Percentiles rank a stretch among this genome's conserved stretches.
These are phyloP conservation scores for Dichotomopilus funicola DNA, from an alignment of 2,329 filamentous ascomycete genomes.

Conservation along the genomic window DNA sequence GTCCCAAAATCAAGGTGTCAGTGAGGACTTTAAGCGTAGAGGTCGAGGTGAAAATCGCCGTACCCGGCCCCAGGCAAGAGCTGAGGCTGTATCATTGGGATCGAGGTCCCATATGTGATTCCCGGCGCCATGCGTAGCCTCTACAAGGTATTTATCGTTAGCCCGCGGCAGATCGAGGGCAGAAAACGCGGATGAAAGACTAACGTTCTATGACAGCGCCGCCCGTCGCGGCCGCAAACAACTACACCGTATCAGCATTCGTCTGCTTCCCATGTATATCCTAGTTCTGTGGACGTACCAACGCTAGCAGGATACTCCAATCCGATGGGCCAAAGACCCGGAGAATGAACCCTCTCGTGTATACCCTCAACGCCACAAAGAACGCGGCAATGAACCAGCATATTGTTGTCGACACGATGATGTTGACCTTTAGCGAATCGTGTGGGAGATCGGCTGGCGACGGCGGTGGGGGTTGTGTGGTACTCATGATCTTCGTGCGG, in stretches of 20 bases:
- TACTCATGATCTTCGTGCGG: slow-evolving; percentile 9
- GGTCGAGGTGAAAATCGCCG: slow-evolving; percentile 1
- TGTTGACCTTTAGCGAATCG: slow-evolving; percentile 19
- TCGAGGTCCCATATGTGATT: slow-evolving; percentile 22
- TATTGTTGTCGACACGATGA: slow-evolving; percentile 21
- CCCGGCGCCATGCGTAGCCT: slow-evolving; percentile 19
- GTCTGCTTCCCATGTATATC: too few relatives aligned
- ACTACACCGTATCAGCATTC: background rate
- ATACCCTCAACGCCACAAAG: slow-evolving; percentile 32
- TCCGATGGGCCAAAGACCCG: slow-evolving; percentile 33
- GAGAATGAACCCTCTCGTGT: slow-evolving; percentile 32
- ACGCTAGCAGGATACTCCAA: slow-evolving; percentile 31
- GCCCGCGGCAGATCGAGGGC: background rate
- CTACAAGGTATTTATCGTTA: slow-evolving; percentile 4
- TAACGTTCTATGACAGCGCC: slow-evolving; percentile 22
- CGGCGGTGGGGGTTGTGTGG: background rate
- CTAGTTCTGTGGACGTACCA: slow-evolving; percentile 17
- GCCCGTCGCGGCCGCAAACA: slow-evolving; percentile 24
- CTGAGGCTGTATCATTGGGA: slow-evolving; percentile 9
- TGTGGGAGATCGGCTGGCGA: slow-evolving; percentile 15
- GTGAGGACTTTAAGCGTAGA: slow-evolving; percentile 9
- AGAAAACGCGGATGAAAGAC: background rate
- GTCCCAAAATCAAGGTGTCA: background rate
- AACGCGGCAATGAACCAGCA: slow-evolving; percentile 28
- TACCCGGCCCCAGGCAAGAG: slow-evolving; percentile 19